phyloP scores from a whole-genome alignment of 371 early-diverging fungal genomes.

The Amoeboaphelidium occidentale region DNA sequence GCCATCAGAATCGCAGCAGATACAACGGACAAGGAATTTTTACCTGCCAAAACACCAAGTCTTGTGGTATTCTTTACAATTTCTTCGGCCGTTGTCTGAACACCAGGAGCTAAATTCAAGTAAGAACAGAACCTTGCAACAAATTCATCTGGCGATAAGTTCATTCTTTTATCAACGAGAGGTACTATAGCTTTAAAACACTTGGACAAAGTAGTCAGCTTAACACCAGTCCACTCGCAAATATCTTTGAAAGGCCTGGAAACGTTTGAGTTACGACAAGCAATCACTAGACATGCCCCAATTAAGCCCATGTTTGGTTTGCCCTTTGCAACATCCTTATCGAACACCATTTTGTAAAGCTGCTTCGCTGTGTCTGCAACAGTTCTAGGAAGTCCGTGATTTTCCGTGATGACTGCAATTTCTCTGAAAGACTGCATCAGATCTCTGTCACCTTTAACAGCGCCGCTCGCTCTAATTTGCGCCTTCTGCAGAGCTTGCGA shows the following conservation, averaged over 20 bases:
- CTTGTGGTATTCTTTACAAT: too few species aligned
- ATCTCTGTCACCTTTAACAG: conserved; percentile 42
- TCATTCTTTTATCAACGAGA: too few species aligned
- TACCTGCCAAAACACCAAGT: too few species aligned
- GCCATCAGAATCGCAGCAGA: too few species aligned
- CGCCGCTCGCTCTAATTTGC: conserved; percentile 37
- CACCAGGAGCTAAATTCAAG: too few species aligned
- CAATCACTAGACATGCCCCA: conserved; percentile 93
- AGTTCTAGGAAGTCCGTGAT: conserved; percentile 55
- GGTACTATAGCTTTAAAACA: too few species aligned
- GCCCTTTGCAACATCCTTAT: conserved; percentile 66
- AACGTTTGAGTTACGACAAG: conserved; percentile 74
- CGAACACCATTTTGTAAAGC: conserved; percentile 54
- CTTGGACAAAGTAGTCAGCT: too few species aligned
- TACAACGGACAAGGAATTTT: too few species aligned
- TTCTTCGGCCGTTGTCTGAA: too few species aligned
- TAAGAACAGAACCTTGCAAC: too few species aligned
- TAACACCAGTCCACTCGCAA: conserved; percentile 74
- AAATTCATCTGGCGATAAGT: too few species aligned
- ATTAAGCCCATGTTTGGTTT: conserved; percentile 76
- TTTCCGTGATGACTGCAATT: conserved; percentile 75
- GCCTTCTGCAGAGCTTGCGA: conserved; percentile 29
- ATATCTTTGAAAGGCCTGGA: conserved; percentile 96
- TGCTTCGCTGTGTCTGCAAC: conserved; percentile 86
- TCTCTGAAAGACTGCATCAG: conserved; percentile 75